Base-by-base conservation (phyloP, 1,139 yeast genomes). In the Candida sp. region DNA sequence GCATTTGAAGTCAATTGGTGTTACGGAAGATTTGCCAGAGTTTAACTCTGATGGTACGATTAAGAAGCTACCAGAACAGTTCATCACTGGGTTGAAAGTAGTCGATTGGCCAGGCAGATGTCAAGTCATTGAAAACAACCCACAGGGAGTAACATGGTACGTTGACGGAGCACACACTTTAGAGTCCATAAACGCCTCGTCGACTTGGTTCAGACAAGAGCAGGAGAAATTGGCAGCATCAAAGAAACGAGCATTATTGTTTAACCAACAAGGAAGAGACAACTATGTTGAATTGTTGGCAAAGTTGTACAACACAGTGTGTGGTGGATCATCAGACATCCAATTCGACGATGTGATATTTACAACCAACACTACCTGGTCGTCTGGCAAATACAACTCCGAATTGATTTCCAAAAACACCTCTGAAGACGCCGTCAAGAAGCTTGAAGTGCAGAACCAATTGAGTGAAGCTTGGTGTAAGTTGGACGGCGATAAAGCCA, bases 21-120 rank as follows among this genome's bases (percentile, higher is more conserved):
- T 65, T 49, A 25, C 67, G 51, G 48, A 59, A 48, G 58, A 63
- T 52, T 51, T 72, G 43, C 74, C 72, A 11, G 62, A 63, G 33
- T 62, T 65, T 32, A 58, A 62, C 22, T 48, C 55, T 30, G 60
- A 63, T n/a, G 54, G 50, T 5, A 32, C 27, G 12, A 47, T 56
- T 26, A 69, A 65, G n/a, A 63, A 66, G 2, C 73, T 89, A 31
- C 90, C 93, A 0, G 75, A 69, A 3, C 73, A 79, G 61, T 86
- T 92, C 58, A 61, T 78, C 5, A 61, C 63, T 7, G 99, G 98
- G 1, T 75, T 96, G 41, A 84, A 80, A 49, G 54, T 70, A 2
- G 90, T 97, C 0, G 72, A 77, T 43, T 94, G 98, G 98, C 96
- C 96, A 25, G 99, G 99, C 1, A 80, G 99, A 59, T 94, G 99